Evolutionary conservation across 2,329 filamentous ascomycete species (phyloP), one percentile per base, ranked within the genome.

Genomic region (Teratosphaeria viscida): DNA sequence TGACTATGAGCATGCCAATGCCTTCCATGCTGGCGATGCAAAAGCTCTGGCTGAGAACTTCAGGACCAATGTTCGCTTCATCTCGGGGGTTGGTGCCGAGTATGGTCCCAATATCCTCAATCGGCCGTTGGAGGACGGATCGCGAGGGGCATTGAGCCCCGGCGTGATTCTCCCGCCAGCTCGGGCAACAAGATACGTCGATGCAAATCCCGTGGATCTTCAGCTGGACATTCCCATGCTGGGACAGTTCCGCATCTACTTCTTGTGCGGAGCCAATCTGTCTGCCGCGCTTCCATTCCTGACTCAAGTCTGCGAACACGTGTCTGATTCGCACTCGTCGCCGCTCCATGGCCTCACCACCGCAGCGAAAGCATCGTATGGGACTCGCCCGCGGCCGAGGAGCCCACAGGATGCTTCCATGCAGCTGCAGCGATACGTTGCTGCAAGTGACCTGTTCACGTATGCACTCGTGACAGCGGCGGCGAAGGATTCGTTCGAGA

Each of bases 21-120:
- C 89, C 7, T 85, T 86, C 64, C 86, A 84, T 2, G 82, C 88
- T 62, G 78, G 82, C 60, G 78, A 83, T 53, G 87, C 87, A 2
- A 87, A 86, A 0, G 84, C 89, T 54, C 78, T 90, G n/a, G 86
- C 49, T 29, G n/a, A 26, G 49, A 53, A 53, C n/a, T 53, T 53
- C 16, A 29, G 27, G 23, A 29, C 19, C 49, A 53, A 53, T 14
- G 12, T 53, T 29, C 23, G 23, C 27, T 53, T 53, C n/a, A 53
- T 53, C 10, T 53, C 49, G 1, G 49, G 49, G 16, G 49, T 29
- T 53, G 49, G 49, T 29, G 49, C 27, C 5, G 27, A 53, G 49
- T 53, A 53, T 19, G 27, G 27, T 12, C 19, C 6, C 6, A 53
- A 53, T 16, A n/a, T 53, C 10, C 49, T 53, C 49, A 53, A 53